Conservation (phyloP, 495 filamentous ascomycete species). For the Penicillium robsamsonii region DNA sequence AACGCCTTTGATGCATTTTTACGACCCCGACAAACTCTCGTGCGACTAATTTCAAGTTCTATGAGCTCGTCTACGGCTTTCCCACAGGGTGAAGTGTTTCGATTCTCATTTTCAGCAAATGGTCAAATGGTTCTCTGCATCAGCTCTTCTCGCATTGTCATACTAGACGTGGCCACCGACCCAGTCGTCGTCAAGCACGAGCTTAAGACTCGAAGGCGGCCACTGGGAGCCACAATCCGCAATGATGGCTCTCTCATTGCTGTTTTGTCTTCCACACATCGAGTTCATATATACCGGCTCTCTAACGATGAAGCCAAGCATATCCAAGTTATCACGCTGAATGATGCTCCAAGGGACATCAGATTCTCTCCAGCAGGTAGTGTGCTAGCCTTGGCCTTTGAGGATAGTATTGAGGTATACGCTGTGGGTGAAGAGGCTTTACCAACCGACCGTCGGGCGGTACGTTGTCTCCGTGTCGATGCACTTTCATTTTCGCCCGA, state of each 20-base stretch:
- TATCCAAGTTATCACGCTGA: slow-evolving; percentile 66
- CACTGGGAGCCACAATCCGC: slow-evolving; percentile 72
- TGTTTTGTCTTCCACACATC: slow-evolving; percentile 75
- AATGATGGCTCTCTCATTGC: slow-evolving; percentile 77
- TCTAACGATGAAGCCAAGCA: slow-evolving; percentile 58
- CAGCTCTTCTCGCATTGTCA: slow-evolving; percentile 82
- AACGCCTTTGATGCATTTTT: slow-evolving; percentile 80
- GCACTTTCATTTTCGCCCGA: slow-evolving; percentile 78
- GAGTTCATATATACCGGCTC: slow-evolving; percentile 78
- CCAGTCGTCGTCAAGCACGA: slow-evolving; percentile 66
- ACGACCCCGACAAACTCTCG: slow-evolving; percentile 63
- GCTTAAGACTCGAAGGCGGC: slow-evolving; percentile 74
- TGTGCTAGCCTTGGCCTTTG: slow-evolving; percentile 82
- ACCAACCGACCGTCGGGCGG: slow-evolving; percentile 68
- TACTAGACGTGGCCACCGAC: slow-evolving; percentile 62
- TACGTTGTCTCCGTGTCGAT: slow-evolving; percentile 80
- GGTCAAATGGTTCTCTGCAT: slow-evolving; percentile 74
- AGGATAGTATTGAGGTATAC: slow-evolving; percentile 82
- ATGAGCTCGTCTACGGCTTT: slow-evolving; percentile 78
- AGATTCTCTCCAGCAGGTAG: slow-evolving; percentile 76
- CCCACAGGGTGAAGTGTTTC: slow-evolving; percentile 81
- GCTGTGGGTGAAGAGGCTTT: slow-evolving; percentile 63
- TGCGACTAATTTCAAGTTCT: slow-evolving; percentile 78
- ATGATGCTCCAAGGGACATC: slow-evolving; percentile 74
- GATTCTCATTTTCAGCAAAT: slow-evolving; percentile 73